Evolutionary conservation across 345 rosid species (phyloP).

Genomic region (Lepidium africanum): DNA sequence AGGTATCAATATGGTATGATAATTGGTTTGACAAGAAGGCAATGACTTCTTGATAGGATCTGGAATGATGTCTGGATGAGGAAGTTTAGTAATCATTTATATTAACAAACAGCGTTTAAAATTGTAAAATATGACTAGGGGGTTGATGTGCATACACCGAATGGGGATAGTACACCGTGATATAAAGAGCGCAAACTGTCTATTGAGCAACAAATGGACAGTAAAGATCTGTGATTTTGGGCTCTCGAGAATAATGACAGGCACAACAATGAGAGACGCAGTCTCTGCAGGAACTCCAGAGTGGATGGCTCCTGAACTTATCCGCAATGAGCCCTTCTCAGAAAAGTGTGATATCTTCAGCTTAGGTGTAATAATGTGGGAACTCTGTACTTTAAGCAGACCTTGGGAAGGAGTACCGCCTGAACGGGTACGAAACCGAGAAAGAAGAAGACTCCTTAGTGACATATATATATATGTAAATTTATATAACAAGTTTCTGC

Average conservation of each 20-base stretch:
- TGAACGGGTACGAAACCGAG: slow-evolving; percentile 50
- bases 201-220: slow-evolving; percentile 77
- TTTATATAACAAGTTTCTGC: neutral
- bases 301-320: slow-evolving; percentile 99
- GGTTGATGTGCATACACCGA: slow-evolving; percentile 96
- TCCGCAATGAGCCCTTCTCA: slow-evolving; percentile 81
- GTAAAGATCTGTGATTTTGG: slow-evolving; percentile 99
- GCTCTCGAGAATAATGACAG: slow-evolving; percentile 79
- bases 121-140: slow-evolving; percentile 39
- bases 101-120: neutral
- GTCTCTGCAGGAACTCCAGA: slow-evolving; percentile 98
- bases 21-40: too few species aligned
- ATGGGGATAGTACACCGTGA: slow-evolving; percentile 96
- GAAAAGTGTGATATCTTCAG: slow-evolving; percentile 98
- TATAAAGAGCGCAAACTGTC: slow-evolving; percentile 83
- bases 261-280: slow-evolving; percentile 58
- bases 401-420: slow-evolving; percentile 99
- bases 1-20: too few species aligned
- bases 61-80: neutral
- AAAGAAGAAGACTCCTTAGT: neutral
- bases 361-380: slow-evolving; percentile 98
- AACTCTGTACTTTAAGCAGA: slow-evolving; percentile 76
- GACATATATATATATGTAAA: neutral
- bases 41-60: neutral
- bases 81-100: neutral